Percentiles rank a stretch among this genome's conserved stretches.
phyloP scores from a whole-genome alignment of 2,329 filamentous ascomycete genomes.

The Trichoderma lentiforme region DNA sequence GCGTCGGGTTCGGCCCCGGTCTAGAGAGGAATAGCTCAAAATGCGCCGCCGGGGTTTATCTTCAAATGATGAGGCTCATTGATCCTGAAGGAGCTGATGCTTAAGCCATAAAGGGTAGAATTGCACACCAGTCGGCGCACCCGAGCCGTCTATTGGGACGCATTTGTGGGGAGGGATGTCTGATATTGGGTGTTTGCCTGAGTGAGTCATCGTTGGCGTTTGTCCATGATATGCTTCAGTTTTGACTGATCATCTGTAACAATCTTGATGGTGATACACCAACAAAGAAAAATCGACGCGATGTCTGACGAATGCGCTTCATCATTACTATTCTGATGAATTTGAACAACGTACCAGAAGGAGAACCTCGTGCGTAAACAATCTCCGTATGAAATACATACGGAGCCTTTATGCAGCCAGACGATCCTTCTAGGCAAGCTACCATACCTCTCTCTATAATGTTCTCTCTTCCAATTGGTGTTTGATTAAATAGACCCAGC shows the following conservation, averaged over 20 bases:
- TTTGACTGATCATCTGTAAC: background rate
- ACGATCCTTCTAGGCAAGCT: background rate
- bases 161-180: background rate
- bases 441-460: background rate
- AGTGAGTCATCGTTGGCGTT: background rate
- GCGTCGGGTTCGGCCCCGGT: background rate
- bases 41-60: background rate
- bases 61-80: background rate
- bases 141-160: background rate
- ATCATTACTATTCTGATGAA: background rate
- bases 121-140: background rate
- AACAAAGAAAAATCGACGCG: background rate
- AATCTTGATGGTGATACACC: background rate
- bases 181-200: background rate
- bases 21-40: background rate
- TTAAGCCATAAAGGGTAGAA: background rate
- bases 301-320: background rate
- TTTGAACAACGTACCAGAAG: background rate
- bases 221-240: background rate
- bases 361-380: background rate
- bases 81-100: background rate
- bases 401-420: background rate
- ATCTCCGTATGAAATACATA: background rate
- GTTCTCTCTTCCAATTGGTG: background rate
- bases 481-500: background rate